A percentile compares a stretch with the other conserved stretches of the same genome.
These are phyloP conservation scores for Knoxdaviesia capensis DNA, from an alignment of 2,329 filamentous ascomycete species.

Conservation along the genomic window DNA sequence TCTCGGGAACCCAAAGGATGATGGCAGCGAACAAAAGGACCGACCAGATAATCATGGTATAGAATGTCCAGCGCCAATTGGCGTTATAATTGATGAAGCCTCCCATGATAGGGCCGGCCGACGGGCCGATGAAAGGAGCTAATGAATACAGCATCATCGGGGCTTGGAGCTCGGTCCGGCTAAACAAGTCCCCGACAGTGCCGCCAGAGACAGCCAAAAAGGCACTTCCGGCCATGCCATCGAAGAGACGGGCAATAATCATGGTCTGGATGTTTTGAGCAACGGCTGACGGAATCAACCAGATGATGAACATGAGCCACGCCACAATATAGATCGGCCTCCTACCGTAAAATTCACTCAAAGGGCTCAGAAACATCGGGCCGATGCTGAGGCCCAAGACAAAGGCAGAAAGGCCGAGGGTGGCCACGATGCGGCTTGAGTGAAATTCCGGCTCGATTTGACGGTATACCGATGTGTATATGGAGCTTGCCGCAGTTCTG, in stretches of 20 bases:
- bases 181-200: constrained; percentile 67
- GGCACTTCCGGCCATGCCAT: constrained; percentile 48
- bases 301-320: constrained; percentile 57
- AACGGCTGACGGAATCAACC: constrained; percentile 63
- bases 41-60: constrained; percentile 67
- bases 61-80: constrained; percentile 69
- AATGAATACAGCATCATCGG: constrained; percentile 71
- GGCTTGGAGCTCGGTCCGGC: constrained; percentile 43
- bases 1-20: constrained; percentile 62
- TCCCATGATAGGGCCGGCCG: constrained; percentile 40
- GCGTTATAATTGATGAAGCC: constrained; percentile 67
- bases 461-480: constrained; percentile 67
- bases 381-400: constrained; percentile 54
- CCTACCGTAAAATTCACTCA: constrained; percentile 66
- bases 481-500: constrained; percentile 68
- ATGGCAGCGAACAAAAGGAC: constrained; percentile 38
- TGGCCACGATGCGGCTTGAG: constrained; percentile 50
- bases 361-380: constrained; percentile 39
- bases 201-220: constrained; percentile 62
- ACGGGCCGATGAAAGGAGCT: constrained; percentile 42
- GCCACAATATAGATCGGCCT: constrained; percentile 61
- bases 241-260: constrained; percentile 58
- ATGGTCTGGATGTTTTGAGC: constrained; percentile 68
- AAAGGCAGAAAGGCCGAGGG: constrained; percentile 64
- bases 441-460: constrained; percentile 61